phyloP scores from a whole-genome alignment of 768 basidiomycete species.

The Hericium alpestre region DNA sequence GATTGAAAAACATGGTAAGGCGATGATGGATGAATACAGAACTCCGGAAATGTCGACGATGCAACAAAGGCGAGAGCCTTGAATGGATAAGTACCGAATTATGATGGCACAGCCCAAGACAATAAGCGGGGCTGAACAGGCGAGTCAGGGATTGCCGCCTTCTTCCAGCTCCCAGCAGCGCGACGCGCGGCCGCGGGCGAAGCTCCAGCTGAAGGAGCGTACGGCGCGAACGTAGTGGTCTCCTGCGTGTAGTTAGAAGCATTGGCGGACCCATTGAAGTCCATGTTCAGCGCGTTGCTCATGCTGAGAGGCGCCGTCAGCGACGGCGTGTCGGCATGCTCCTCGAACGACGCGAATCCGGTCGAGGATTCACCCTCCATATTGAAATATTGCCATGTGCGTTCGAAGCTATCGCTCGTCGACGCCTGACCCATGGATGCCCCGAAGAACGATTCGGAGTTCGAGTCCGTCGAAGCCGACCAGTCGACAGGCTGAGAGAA shows the following conservation, averaged over 20 bases:
- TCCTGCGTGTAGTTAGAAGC: neutral
- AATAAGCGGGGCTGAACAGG: neutral
- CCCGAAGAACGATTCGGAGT: too few species aligned
- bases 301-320: neutral
- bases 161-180: constrained; percentile 8
- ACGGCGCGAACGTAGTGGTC: neutral
- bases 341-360: neutral
- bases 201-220: constrained; percentile 4
- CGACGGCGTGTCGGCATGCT: neutral
- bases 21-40: neutral
- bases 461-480: neutral
- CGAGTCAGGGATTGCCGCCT: neutral
- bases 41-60: neutral
- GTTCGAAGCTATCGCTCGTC: neutral
- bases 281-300: neutral
- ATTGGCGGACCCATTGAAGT: neutral
- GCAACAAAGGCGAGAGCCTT: neutral
- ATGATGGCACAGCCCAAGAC: neutral
- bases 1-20: too few species aligned
- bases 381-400: neutral
- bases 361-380: neutral
- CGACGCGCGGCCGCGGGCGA: constrained; percentile 1
- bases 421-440: neutral
- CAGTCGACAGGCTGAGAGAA: neutral
- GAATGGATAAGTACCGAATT: neutral